Base-by-base conservation (phyloP, 108 stramenopile species). In the Pseudonitzschia multistriata region DNA sequence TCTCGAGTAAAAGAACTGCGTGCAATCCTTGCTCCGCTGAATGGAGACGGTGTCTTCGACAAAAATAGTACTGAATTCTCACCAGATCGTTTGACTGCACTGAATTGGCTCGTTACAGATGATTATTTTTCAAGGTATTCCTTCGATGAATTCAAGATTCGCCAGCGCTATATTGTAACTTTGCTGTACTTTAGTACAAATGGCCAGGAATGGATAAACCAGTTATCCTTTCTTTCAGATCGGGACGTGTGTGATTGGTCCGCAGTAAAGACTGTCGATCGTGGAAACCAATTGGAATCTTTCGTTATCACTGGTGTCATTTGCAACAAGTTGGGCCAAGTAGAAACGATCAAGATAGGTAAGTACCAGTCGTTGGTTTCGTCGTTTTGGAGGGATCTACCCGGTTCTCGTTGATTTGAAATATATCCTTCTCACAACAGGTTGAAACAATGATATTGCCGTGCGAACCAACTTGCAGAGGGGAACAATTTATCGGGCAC, bases 161-260 rank as follows among this genome's bases (percentile, higher is more conserved):
- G 31, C 34, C 57, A 75, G 29, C 62, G 74, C 13, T 75, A 75
- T 50, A 63, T 70, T 30, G 11, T 40, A 10, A 61, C 68, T 13
- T 25, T 63, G 17, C 33, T 75, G 27, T 75, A 75, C 48, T 70
- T 56, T 49, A 39, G 57, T 49, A 70, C 68, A 3, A 40, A 69
- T 36, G 74, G 68, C 21, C 27, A n/a, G 10, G 40, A n/a, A 25
- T 75, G 68, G 74, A 28, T 47, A 47, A 49, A 72, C 21, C 66
- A 67, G 29, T 25, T 33, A 0, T 25, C 7, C 10, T 67, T 67
- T n/a, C 45, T 52, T 22, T 8, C 33, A 5, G n/a, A 33, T 33
- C 15, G 25, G 17, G 33, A 35, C 17, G 57, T 35, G 35, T 59
- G 57, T 33, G 57, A 59, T 33, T 59, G 57, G 57, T 35, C 57